Base-by-base conservation (phyloP, 306 rosid species). In the Sicyos edulis region DNA sequence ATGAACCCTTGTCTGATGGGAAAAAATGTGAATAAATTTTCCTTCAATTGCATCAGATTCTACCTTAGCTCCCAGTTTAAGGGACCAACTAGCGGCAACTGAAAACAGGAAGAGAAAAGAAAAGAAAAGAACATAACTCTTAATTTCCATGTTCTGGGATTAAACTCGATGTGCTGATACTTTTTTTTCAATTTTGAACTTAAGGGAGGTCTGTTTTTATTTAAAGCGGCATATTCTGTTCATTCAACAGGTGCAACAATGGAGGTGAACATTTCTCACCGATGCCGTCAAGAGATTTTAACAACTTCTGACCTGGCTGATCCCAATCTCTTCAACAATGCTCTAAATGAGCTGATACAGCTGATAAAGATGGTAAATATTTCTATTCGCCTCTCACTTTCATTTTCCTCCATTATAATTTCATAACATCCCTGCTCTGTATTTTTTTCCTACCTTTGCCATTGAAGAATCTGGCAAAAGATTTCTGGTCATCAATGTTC, bases 201-300 rank as follows among this genome's bases (percentile, higher is more conserved):
- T 47, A 9, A 54, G 24, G 15, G 49, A 60, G 11, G 16, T 19
- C 16, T 73, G 60, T 60, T 34, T 26, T 52, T n/a, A 52, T 51
- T 7, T 6, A 9, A 53, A 26, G 40, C 12, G 60, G 26, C 51
- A 52, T 53, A 26, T 52, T 37, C 9, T 59, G 32, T 75, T 75
- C 57, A 47, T 82, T 68, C 50, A 70, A 70, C 79, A 93, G 99
- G 99, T 45, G 92, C 92, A 1, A 62, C 86, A 60, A 86, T 81
- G 96, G 99, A 93, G 83, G 89, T 93, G 59, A 93, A 91, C 79
- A 93, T 93, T 75, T 93, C 99, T 80, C 89, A 93, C 74, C 83
- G 91, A 78, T 80, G 85, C 82, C 88, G 89, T 70, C 96, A 88
- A 86, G 95, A 86, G 74, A 87, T 93, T 75, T 83, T 93, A 83